Evolutionary conservation across 306 rosid species (phyloP).

Genomic region (Cercis canadensis): DNA sequence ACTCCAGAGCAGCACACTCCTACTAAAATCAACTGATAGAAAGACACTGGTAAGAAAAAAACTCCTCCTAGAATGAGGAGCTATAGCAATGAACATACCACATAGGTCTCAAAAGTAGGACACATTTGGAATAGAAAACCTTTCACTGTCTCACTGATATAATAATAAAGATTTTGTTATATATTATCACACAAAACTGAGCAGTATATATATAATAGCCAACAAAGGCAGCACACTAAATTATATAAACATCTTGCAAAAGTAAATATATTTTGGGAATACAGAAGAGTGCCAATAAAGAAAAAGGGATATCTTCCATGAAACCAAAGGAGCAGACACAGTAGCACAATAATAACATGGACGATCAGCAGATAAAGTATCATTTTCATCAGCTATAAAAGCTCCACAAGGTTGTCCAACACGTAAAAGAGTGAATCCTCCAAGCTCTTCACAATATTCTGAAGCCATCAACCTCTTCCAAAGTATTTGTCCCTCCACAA

Average conservation of each 20-base stretch:
- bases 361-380: conserved; percentile 5
- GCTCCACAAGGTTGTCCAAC: no score
- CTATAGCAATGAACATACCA: not conserved
- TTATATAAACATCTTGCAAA: conserved; percentile 14
- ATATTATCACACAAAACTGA: conserved; percentile 8
- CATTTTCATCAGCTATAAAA: not conserved
- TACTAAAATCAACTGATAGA: conserved; percentile 79
- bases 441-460: no score
- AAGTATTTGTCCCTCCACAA: no score
- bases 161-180: conserved; percentile 18
- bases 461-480: no score
- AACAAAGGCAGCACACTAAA: conserved; percentile 10
- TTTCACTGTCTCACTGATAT: not conserved
- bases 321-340: not conserved
- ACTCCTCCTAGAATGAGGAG: not conserved
- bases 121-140: conserved; percentile 11
- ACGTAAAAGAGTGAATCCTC: no score
- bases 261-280: not conserved
- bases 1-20: conserved; percentile 97
- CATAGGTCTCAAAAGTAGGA: conserved; percentile 20
- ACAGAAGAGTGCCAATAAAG: conserved; percentile 7
- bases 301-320: not conserved
- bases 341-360: conserved; percentile 2
- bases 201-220: conserved; percentile 17
- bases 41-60: conserved; percentile 48